Percentiles rank a stretch among this genome's conserved stretches.
Evolutionary conservation across 1,139 yeast genomes (phyloP).

Genomic region (Candida tunisiensis): DNA sequence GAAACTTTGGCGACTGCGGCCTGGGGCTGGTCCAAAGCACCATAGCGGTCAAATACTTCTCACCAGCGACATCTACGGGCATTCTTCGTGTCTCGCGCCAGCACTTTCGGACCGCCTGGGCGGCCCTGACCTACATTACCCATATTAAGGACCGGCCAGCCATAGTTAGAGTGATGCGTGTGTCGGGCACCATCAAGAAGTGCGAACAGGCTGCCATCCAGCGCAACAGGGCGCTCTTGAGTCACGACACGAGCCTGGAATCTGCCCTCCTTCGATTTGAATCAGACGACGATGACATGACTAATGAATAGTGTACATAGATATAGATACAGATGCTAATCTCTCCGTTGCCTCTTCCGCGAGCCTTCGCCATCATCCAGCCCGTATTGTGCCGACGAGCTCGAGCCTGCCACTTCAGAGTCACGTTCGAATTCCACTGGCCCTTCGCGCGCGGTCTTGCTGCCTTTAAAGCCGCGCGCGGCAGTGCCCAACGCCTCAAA

Average conservation of each 20-base stretch:
- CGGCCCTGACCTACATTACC: slow-evolving; percentile 51
- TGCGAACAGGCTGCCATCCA: slow-evolving; percentile 45
- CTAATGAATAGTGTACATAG: slow-evolving; percentile 1
- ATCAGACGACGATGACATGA: slow-evolving; percentile 24
- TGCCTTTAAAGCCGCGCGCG: no score
- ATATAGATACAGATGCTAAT: background rate
- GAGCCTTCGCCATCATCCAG: background rate
- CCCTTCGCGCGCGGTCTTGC: slow-evolving; percentile 18
- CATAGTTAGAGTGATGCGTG: slow-evolving; percentile 45
- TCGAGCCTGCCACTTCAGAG: slow-evolving; percentile 3
- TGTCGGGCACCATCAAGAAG: slow-evolving; percentile 81
- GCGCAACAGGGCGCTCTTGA: slow-evolving; percentile 15
- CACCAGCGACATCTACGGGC: slow-evolving; percentile 70
- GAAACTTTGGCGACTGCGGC: slow-evolving; percentile 66
- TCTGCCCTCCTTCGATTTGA: background rate
- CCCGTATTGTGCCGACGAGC: background rate
- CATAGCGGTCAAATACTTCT: slow-evolving; percentile 55
- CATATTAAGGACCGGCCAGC: slow-evolving; percentile 35
- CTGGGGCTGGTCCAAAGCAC: slow-evolving; percentile 46
- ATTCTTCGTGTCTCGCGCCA: slow-evolving; percentile 64
- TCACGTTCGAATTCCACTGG: slow-evolving; percentile 39
- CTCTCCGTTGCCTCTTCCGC: background rate
- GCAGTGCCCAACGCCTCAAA: slow-evolving; percentile 18
- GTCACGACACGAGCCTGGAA: background rate
- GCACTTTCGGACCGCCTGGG: slow-evolving; percentile 44